phyloP scores from a whole-genome alignment of 2,329 filamentous ascomycete genomes.

The Diaporthe sp. region DNA sequence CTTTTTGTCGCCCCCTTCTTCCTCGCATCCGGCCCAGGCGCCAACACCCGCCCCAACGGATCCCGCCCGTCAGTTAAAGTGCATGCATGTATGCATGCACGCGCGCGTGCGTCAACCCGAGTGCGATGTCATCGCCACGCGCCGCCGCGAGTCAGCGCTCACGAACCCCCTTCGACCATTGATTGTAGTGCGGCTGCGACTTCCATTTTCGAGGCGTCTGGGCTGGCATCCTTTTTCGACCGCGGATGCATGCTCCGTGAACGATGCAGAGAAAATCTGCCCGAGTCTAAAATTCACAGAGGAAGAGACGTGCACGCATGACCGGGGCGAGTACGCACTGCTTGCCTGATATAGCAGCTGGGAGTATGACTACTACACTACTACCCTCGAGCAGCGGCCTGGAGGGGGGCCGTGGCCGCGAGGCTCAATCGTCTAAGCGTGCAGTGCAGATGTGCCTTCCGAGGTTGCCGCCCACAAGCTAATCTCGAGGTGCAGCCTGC shows the following conservation, averaged over 20 bases:
- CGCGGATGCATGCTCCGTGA: neutral
- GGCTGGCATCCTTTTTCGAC: too few species aligned
- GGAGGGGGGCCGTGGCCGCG: too few species aligned
- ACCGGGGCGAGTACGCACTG: neutral
- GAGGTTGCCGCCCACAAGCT: slow-evolving; percentile 1
- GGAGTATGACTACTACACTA: neutral
- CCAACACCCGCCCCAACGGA: neutral
- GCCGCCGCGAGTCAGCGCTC: slow-evolving; percentile 21
- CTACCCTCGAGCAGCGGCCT: neutral
- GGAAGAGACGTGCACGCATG: neutral
- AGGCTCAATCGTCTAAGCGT: neutral
- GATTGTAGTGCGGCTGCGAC: neutral
- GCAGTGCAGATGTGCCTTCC: neutral
- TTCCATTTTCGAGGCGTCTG: neutral
- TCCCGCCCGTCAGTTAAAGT: slow-evolving; percentile 18
- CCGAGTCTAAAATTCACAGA: neutral
- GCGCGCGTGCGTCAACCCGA: neutral
- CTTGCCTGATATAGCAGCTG: neutral
- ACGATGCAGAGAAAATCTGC: neutral
- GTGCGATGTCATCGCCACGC: slow-evolving; percentile 8
- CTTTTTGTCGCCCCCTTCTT: neutral
- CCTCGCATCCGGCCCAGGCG: neutral
- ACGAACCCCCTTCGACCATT: neutral
- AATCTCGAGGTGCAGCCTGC: slow-evolving; percentile 10
- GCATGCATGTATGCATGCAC: neutral